Percentiles rank a stretch among this genome's conserved stretches.
These are phyloP conservation scores for Barnettozyma californica DNA, from an alignment of 805 yeast species.

Conservation along the genomic window DNA sequence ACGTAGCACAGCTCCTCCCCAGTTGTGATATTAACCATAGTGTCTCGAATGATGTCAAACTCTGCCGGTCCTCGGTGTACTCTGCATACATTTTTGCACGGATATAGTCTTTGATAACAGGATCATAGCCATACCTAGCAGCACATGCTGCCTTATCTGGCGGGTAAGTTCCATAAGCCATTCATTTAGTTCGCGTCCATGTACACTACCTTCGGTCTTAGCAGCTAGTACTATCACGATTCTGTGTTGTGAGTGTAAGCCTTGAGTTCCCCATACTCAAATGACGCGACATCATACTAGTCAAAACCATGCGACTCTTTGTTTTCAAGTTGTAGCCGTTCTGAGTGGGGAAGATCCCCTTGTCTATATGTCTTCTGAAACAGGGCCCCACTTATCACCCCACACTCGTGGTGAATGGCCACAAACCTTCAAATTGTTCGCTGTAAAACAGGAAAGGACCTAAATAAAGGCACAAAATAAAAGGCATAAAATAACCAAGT, in stretches of 20 bases:
- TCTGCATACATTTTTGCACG: slow-evolving; percentile 44
- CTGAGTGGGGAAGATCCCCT: slow-evolving; percentile 25
- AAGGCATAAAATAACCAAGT: too few relatives aligned
- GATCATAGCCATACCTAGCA: slow-evolving; percentile 42
- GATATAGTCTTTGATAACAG: slow-evolving; percentile 41
- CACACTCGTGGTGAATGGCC: slow-evolving; percentile 15
- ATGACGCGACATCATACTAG: slow-evolving; percentile 12
- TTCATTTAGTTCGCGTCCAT: slow-evolving; percentile 34
- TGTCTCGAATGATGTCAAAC: slow-evolving; percentile 31
- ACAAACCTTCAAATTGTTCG: background rate
- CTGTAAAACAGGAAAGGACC: too few relatives aligned
- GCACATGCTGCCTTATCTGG: slow-evolving; percentile 43
- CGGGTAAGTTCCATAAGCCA: slow-evolving; percentile 46
- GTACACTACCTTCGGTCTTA: slow-evolving; percentile 36
- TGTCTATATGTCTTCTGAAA: slow-evolving; percentile 18
- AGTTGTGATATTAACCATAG: slow-evolving; percentile 28
- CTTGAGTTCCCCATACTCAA: slow-evolving; percentile 1
- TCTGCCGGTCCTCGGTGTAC: slow-evolving; percentile 43
- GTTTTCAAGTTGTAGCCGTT: slow-evolving; percentile 11
- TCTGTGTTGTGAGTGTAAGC: slow-evolving; percentile 22
- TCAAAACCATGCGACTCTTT: slow-evolving; percentile 11
- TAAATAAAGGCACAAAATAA: too few relatives aligned
- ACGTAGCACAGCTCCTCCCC: slow-evolving; percentile 39
- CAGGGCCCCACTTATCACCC: slow-evolving; percentile 26
- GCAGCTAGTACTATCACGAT: slow-evolving; percentile 35